Percentiles rank a stretch among this genome's conserved stretches.
Evolutionary conservation across 1,284 basidiomycete genomes (phyloP).

Genomic region (Porogramme epimiltina): DNA sequence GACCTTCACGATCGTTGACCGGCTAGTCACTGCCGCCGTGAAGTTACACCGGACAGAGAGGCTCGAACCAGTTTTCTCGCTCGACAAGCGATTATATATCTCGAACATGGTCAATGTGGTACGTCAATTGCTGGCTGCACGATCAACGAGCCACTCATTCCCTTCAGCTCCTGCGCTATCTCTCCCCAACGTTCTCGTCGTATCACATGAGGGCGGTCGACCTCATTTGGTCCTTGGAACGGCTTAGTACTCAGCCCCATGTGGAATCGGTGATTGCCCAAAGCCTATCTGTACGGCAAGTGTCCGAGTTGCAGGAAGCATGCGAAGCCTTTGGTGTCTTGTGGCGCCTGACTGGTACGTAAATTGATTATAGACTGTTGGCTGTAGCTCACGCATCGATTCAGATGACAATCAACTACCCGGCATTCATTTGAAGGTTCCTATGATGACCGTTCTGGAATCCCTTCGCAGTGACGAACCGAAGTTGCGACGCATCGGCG

Average conservation of each 20-base stretch:
- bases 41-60: conserved; percentile 52
- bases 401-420: conserved; percentile 84
- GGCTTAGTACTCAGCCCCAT: conserved; percentile 58
- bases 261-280: conserved; percentile 80
- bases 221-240: conserved; percentile 86
- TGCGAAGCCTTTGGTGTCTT: conserved; percentile 91
- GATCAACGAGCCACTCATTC: not conserved
- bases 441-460: conserved; percentile 88
- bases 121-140: not conserved
- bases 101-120: conserved; percentile 56
- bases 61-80: conserved; percentile 52
- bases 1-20: conserved; percentile 72
- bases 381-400: not conserved
- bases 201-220: conserved; percentile 86
- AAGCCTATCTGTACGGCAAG: conserved; percentile 59
- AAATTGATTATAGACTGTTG: not conserved
- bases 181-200: conserved; percentile 64
- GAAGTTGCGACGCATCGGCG: conserved; percentile 72
- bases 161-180: conserved; percentile 66
- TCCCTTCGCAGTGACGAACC: conserved; percentile 79
- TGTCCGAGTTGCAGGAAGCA: conserved; percentile 53
- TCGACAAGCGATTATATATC: conserved; percentile 59
- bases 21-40: conserved; percentile 60
- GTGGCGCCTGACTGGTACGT: conserved; percentile 85
- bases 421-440: conserved; percentile 80